Evolutionary conservation across 2,329 filamentous ascomycete genomes (phyloP).

Genomic region (Xylariaceae sp.): DNA sequence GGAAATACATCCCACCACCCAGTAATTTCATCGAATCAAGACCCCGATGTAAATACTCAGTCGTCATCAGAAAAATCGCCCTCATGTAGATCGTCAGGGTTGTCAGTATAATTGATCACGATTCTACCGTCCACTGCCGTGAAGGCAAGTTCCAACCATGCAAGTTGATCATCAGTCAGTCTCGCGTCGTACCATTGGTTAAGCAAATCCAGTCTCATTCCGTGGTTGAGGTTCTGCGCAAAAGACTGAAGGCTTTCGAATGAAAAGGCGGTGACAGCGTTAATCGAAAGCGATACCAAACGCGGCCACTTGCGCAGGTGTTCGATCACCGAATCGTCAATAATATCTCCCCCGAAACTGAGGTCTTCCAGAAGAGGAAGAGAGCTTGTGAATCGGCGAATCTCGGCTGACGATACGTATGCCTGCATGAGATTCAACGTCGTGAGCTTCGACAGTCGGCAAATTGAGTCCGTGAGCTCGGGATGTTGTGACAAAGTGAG

Average conservation of each 20-base stretch:
- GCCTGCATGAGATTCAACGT: constrained; percentile 52
- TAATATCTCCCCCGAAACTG: constrained; percentile 53
- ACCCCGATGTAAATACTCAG: background rate
- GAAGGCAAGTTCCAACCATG: constrained; percentile 25
- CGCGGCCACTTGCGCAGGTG: constrained; percentile 37
- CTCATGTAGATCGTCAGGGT: constrained; percentile 37
- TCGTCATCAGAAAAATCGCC: constrained; percentile 33
- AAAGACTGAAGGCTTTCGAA: constrained; percentile 46
- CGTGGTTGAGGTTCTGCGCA: constrained; percentile 35
- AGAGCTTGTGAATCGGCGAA: constrained; percentile 44
- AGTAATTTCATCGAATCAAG: too few relatives aligned
- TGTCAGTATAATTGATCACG: constrained; percentile 32
- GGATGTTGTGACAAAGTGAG: constrained; percentile 39
- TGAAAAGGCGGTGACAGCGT: constrained; percentile 55
- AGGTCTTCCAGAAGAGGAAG: constrained; percentile 54
- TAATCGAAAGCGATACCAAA: constrained; percentile 52
- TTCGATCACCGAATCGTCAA: constrained; percentile 45
- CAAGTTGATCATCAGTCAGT: constrained; percentile 28
- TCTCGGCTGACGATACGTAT: constrained; percentile 48
- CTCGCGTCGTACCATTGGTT: constrained; percentile 31
- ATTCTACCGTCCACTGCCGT: constrained; percentile 32
- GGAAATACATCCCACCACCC: too few relatives aligned
- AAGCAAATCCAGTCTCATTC: constrained; percentile 34
- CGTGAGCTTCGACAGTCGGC: constrained; percentile 48
- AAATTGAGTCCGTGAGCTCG: constrained; percentile 41